Percentiles rank a stretch among this genome's conserved stretches.
Conservation (phyloP, 2,329 filamentous ascomycete genomes). For the Harringtonia aguacate region DNA sequence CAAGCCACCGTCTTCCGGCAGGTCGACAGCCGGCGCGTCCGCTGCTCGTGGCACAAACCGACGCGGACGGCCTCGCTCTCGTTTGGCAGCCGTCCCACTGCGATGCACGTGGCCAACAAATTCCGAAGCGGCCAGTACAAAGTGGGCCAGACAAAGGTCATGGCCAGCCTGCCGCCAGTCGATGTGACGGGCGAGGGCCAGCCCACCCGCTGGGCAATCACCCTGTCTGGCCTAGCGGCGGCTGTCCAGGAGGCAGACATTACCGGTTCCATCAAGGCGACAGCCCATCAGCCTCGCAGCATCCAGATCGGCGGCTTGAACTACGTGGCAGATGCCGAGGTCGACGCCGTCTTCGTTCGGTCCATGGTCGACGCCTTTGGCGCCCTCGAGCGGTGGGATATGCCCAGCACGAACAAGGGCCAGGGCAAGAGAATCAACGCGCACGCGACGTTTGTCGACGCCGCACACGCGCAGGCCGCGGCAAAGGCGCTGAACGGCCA, state of each 20-base stretch:
- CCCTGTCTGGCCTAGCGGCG: conserved; percentile 15
- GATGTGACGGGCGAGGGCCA: background rate
- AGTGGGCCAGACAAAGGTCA: conserved; percentile 12
- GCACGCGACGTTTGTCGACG: conserved; percentile 25
- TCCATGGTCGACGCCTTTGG: conserved; percentile 21
- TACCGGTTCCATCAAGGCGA: conserved; percentile 9
- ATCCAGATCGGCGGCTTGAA: conserved; percentile 12
- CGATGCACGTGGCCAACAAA: conserved; percentile 9
- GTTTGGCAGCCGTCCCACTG: conserved; percentile 15
- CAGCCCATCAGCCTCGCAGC: conserved; percentile 8
- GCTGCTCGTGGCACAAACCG: conserved; percentile 25
- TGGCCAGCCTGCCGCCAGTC: background rate
- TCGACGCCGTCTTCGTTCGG: conserved; percentile 14
- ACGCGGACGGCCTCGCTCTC: conserved; percentile 17
- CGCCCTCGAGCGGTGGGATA: conserved; percentile 23
- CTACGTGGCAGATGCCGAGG: conserved; percentile 15
- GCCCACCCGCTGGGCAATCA: conserved; percentile 13
- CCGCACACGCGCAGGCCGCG: conserved; percentile 24
- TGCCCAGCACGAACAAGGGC: conserved; percentile 8
- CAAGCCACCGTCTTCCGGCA: conserved; percentile 16
- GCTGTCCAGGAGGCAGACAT: conserved; percentile 11
- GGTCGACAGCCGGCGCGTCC: conserved; percentile 22
- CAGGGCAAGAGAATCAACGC: conserved; percentile 26
- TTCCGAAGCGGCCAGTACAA: conserved; percentile 16
- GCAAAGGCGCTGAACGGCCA: conserved; percentile 19